Base-by-base conservation (phyloP, 2,329 filamentous ascomycete genomes). In the Lasiodiplodia sp. region DNA sequence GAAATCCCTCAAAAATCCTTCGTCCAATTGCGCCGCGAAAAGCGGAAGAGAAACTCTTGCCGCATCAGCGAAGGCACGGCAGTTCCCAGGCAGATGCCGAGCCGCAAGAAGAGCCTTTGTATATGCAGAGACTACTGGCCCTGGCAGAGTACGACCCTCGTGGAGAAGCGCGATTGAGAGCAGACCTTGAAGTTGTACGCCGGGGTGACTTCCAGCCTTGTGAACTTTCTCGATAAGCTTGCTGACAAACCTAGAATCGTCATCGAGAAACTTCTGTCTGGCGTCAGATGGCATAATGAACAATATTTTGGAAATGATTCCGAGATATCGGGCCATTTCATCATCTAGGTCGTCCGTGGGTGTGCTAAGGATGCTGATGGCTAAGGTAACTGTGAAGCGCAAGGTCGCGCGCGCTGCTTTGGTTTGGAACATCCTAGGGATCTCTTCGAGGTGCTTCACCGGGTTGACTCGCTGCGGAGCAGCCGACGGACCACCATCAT, bases 181-280 rank as follows among this genome's bases (percentile, higher is more conserved):
- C 76, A 55, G 16, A 73, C 77, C 70, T 58, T 78, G 74, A 34
- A 79, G 70, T 31, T 78, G 76, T 23, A 79, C 58, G 3, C 67
- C 55, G 4, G 71, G 63, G n/a, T 72, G 70, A 18, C 74, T 72
- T 3, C 62, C 72, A 34, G 66, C 53, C 38, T 72, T 73, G 37
- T 75, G 58, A 16, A 76, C 71, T 51, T 79, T 79, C 7, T 72
- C 69, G n/a, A 72, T 69, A 0, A 79, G 72, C 67, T 78, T 79
- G 0, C 69, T 53, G 14, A 65, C 52, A 49, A 56, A 64, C 37
- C 52, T 37, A 12, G 21, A 38, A n/a, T 56, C 38, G 11, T 58
- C 18, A 10, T 44, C 18, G 23, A 60, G 31, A 37, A 52, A 68
- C 16, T 28, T 38, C 6, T 64, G 51, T 55, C 67, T 57, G 8